Base-by-base conservation (phyloP, 2,329 filamentous ascomycete genomes). In the Stagonosporopsis cucurbitacearum region DNA sequence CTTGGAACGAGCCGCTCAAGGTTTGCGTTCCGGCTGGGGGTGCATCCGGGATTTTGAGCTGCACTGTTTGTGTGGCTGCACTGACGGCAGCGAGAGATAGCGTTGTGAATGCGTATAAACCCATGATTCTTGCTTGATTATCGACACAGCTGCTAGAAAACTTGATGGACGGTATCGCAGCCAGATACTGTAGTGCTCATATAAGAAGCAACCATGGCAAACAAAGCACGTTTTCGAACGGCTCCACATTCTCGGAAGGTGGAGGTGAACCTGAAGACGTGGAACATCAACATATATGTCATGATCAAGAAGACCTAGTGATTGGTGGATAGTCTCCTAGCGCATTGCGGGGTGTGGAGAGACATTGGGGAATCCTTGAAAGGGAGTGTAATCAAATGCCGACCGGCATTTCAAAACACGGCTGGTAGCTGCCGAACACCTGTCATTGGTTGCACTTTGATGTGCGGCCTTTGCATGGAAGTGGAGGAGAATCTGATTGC, bases 1-100 rank as follows among this genome's bases (percentile, higher is more conserved):
- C 56, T 35, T 63, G 61, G 17, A 57, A 63, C 1, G 58, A 53
- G 25, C 56, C 54, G 49, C 44, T 42, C 17, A 62, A 40, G 8
- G 35, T 52, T 15, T 56, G 51, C 2, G 54, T 62, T 9, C 61
- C 61, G 25, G 46, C 20, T 26, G 58, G 53, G 20, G 58, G 61
- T 19, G 35, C 22, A 28, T 57, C 22, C 7, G 60, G 52, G 6
- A 63, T 46, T 2, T 13, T 33, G 15, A 57, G 44, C n/a, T 39
- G 22, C 36, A 56, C 30, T 1, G 28, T 42, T n/a, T 46, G 46
- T 15, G 22, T 17, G 42, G 47, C 53, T 23, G 42, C 20, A 19
- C 28, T 20, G 23, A 37, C 13, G 13, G 46, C 42, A 12, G 28
- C 46, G 15, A 50, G 36, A 8, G 9, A 50, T 5, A 37, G 23